Evolutionary conservation across 2,329 filamentous ascomycete species (phyloP).

Genomic region (Didymosphaeria variabile): DNA sequence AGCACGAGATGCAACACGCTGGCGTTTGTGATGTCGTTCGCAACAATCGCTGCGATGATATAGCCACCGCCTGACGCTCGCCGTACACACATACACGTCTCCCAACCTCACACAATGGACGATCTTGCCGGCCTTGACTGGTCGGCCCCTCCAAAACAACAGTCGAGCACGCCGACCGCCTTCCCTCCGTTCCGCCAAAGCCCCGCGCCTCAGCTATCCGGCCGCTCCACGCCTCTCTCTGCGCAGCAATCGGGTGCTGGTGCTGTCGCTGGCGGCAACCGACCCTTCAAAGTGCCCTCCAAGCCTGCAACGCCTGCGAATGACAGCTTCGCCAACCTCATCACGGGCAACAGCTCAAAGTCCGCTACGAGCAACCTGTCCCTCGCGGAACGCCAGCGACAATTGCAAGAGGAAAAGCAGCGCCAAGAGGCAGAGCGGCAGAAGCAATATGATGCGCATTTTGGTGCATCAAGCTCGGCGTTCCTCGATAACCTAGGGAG

Average conservation of each 20-base stretch:
- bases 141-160: conserved; percentile 46
- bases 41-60: conserved; percentile 33
- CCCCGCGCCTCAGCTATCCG: conserved; percentile 52
- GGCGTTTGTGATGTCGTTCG: conserved; percentile 16
- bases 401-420: conserved; percentile 79
- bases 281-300: conserved; percentile 56
- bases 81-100: conserved; percentile 12
- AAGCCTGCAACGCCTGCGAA: conserved; percentile 62
- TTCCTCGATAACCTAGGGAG: conserved; percentile 79
- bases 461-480: conserved; percentile 71
- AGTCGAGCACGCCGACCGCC: conserved; percentile 38
- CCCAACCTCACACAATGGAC: conserved; percentile 52
- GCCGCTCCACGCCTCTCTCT: conserved; percentile 50
- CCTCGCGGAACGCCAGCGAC: conserved; percentile 70
- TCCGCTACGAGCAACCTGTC: conserved; percentile 74
- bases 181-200: conserved; percentile 49
- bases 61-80: conserved; percentile 23
- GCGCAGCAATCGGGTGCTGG: conserved; percentile 52
- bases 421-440: conserved; percentile 78
- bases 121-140: conserved; percentile 61
- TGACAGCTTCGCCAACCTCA: conserved; percentile 82
- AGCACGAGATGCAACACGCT: conserved; percentile 10
- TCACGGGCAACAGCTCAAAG: conserved; percentile 67
- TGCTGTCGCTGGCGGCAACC: conserved; percentile 40
- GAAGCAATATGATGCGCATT: conserved; percentile 77